Conservation (phyloP, 2,329 filamentous ascomycete genomes). For the Aplosporella prunicola region DNA sequence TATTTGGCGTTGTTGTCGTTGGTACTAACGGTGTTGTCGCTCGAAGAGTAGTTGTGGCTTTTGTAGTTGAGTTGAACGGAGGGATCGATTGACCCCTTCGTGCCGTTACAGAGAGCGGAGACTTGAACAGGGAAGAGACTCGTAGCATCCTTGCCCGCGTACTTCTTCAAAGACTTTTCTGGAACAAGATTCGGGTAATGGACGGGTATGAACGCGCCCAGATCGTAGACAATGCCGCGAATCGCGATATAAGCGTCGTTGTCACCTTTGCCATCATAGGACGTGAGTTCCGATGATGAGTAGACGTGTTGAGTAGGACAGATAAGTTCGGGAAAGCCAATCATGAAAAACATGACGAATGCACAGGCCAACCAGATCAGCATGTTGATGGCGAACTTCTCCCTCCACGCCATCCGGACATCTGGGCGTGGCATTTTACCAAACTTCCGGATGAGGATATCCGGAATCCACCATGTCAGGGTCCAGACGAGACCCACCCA, state of each 20-base stretch:
- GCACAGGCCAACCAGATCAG: slow-evolving; percentile 85
- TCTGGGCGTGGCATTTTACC: slow-evolving; percentile 89
- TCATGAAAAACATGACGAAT: slow-evolving; percentile 76
- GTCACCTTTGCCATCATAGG: slow-evolving; percentile 62
- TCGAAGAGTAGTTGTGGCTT: slow-evolving; percentile 62
- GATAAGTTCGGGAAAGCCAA: slow-evolving; percentile 76
- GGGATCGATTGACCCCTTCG: slow-evolving; percentile 55
- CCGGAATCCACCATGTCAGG: slow-evolving; percentile 80
- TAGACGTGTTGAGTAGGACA: slow-evolving; percentile 88
- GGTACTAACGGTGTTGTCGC: slow-evolving; percentile 53
- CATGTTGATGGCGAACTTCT: slow-evolving; percentile 96
- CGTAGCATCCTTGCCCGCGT: slow-evolving; percentile 82
- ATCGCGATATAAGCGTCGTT: slow-evolving; percentile 63
- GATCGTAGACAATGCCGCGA: slow-evolving; percentile 80
- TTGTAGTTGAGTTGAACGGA: slow-evolving; percentile 80
- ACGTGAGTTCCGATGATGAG: slow-evolving; percentile 64
- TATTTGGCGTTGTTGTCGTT: slow-evolving; percentile 68
- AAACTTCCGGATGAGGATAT: slow-evolving; percentile 65
- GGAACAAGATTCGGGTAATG: slow-evolving; percentile 69
- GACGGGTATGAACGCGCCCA: slow-evolving; percentile 59
- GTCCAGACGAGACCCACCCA: slow-evolving; percentile 80
- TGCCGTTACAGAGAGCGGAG: slow-evolving; percentile 77
- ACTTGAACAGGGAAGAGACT: slow-evolving; percentile 89
- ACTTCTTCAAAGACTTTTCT: slow-evolving; percentile 58
- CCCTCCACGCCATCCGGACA: slow-evolving; percentile 84